Conservation (phyloP, 192 early-diverging fungal species). For the Anaeromyces robustus region DNA sequence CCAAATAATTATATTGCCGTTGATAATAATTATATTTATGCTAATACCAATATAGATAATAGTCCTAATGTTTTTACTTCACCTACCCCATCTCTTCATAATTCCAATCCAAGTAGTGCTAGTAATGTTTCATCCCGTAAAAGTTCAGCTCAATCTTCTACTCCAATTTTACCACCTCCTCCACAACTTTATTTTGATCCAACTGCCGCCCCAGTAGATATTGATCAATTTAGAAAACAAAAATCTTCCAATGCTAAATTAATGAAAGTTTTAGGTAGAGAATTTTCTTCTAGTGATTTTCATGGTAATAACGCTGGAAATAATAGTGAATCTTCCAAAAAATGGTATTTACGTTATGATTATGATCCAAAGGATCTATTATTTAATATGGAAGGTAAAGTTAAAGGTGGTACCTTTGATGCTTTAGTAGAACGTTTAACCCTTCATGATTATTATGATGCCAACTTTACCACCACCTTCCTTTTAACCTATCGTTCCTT, state of each 20-base stretch:
- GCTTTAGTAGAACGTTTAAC: slow-evolving; percentile 60
- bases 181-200: background rate
- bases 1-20: background rate
- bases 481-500: slow-evolving; percentile 92
- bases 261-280: background rate
- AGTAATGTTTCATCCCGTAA: background rate
- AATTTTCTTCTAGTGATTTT: background rate
- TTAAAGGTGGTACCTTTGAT: slow-evolving; percentile 53
- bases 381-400: slow-evolving; percentile 47
- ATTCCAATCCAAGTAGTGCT: background rate
- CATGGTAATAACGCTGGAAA: too few species aligned
- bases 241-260: background rate
- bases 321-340: background rate
- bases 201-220: background rate
- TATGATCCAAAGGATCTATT: slow-evolving; percentile 36
- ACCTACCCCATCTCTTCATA: too few species aligned
- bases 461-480: slow-evolving; percentile 73
- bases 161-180: background rate
- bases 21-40: too few species aligned
- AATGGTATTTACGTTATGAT: slow-evolving; percentile 38
- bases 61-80: too few species aligned
- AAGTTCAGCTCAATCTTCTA: background rate
- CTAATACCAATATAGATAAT: too few species aligned
- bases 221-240: background rate
- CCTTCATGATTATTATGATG: slow-evolving; percentile 30